Evolutionary conservation across 139 green algal genomes (phyloP).

Genomic region (Chlamydomonas incerta): DNA sequence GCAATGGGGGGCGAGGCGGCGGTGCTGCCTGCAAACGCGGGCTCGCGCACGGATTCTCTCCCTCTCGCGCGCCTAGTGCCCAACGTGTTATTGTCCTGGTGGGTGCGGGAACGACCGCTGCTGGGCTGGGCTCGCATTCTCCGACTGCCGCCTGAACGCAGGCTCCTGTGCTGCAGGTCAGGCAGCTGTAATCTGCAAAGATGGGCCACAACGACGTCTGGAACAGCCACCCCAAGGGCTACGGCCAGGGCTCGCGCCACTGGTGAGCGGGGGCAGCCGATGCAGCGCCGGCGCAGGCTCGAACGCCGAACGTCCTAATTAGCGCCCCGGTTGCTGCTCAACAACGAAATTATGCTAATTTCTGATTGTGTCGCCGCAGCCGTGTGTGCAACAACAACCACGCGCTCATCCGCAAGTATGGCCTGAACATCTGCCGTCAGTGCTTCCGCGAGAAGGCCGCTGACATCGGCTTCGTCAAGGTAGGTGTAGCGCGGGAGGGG

Average conservation of each 20-base stretch:
- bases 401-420: conserved; percentile 99
- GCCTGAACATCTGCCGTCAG: conserved; percentile 98
- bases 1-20: too few relatives aligned
- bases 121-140: too few relatives aligned
- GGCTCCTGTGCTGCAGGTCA: background rate
- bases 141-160: background rate
- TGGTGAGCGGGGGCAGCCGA: conserved; percentile 67
- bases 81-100: conserved; percentile 21
- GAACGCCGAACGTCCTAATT: background rate
- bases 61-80: conserved; percentile 30
- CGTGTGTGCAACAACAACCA: conserved; percentile 97
- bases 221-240: conserved; percentile 95
- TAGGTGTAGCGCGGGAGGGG: conserved; percentile 31
- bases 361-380: conserved; percentile 70
- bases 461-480: conserved; percentile 98
- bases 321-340: background rate
- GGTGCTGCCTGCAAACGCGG: too few relatives aligned
- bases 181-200: conserved; percentile 49
- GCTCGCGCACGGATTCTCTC: background rate
- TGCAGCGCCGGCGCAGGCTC: background rate
- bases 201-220: conserved; percentile 96
- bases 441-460: conserved; percentile 98
- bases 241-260: conserved; percentile 86
- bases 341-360: background rate
- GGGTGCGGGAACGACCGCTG: background rate